Percentiles rank a stretch among this genome's conserved stretches.
phyloP scores from a whole-genome alignment of 2,329 filamentous ascomycete species.

The Penicillium polonicum region DNA sequence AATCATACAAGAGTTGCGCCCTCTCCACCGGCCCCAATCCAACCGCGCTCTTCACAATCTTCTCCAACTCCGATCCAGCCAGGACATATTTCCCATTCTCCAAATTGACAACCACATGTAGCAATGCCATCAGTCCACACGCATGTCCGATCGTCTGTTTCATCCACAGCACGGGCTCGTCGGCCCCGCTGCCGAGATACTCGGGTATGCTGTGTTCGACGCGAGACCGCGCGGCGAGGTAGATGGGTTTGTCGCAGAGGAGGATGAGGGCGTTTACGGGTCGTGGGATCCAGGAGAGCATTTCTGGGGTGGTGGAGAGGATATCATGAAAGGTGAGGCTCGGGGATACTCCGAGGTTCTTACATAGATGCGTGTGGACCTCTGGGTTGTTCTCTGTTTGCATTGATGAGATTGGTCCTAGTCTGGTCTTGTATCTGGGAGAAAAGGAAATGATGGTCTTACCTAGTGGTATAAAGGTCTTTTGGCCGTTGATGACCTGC shows the following conservation, averaged over 20 bases:
- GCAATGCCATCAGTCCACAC: slow-evolving; percentile 58
- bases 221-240: slow-evolving; percentile 41
- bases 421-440: not conserved
- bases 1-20: slow-evolving; percentile 54
- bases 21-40: slow-evolving; percentile 47
- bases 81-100: slow-evolving; percentile 44
- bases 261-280: slow-evolving; percentile 56
- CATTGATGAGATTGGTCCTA: slow-evolving; percentile 19
- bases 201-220: slow-evolving; percentile 42
- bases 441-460: not conserved
- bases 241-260: slow-evolving; percentile 50
- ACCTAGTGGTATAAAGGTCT: slow-evolving; percentile 38
- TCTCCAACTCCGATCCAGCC: slow-evolving; percentile 46
- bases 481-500: slow-evolving; percentile 29
- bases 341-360: slow-evolving; percentile 49
- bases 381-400: slow-evolving; percentile 55
- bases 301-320: slow-evolving; percentile 53
- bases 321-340: slow-evolving; percentile 55
- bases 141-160: slow-evolving; percentile 59
- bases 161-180: slow-evolving; percentile 59
- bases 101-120: slow-evolving; percentile 56
- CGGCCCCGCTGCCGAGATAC: slow-evolving; percentile 48
- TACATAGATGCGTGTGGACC: slow-evolving; percentile 52
- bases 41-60: slow-evolving; percentile 46
- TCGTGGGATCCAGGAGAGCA: slow-evolving; percentile 52